A percentile compares a stretch with the other conserved stretches of the same genome.
Evolutionary conservation across 2,329 filamentous ascomycete species (phyloP).

Genomic region (Trichoderma lentiforme): DNA sequence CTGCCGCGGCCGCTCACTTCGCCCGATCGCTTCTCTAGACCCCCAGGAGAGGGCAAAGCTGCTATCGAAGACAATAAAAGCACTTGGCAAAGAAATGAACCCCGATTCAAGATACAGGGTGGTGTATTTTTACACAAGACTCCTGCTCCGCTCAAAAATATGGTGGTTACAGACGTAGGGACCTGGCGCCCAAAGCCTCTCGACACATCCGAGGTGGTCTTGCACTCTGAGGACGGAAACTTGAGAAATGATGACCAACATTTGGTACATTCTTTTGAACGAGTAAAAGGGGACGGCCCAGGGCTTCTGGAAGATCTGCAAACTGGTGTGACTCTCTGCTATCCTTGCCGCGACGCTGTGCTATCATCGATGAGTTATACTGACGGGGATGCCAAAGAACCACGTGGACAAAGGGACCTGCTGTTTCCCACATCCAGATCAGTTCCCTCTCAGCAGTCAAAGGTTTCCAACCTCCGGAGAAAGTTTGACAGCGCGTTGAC

Average conservation of each 20-base stretch:
- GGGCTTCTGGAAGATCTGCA: neutral
- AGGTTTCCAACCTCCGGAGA: conserved; percentile 24
- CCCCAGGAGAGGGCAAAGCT: neutral
- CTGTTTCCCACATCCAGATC: neutral
- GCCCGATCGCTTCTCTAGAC: neutral
- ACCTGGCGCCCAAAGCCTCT: neutral
- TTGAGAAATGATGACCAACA: neutral
- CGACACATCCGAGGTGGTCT: neutral
- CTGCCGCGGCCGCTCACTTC: conserved; percentile 14
- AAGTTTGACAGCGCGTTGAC: conserved; percentile 23
- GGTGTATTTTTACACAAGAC: neutral
- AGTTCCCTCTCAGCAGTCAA: conserved; percentile 4
- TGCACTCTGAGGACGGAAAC: neutral
- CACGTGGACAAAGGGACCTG: neutral
- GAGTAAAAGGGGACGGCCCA: neutral
- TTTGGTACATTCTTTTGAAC: neutral
- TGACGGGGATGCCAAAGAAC: neutral
- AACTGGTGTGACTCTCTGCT: neutral
- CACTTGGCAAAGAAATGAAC: neutral
- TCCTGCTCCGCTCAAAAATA: conserved; percentile 8
- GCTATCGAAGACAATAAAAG: neutral
- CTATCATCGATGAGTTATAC: neutral
- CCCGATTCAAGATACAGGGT: conserved; percentile 1
- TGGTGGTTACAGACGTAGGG: conserved; percentile 7
- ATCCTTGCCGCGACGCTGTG: neutral